These are phyloP conservation scores for Cicer judaicum DNA, from an alignment of 306 rosid species.

Conservation along the genomic window DNA sequence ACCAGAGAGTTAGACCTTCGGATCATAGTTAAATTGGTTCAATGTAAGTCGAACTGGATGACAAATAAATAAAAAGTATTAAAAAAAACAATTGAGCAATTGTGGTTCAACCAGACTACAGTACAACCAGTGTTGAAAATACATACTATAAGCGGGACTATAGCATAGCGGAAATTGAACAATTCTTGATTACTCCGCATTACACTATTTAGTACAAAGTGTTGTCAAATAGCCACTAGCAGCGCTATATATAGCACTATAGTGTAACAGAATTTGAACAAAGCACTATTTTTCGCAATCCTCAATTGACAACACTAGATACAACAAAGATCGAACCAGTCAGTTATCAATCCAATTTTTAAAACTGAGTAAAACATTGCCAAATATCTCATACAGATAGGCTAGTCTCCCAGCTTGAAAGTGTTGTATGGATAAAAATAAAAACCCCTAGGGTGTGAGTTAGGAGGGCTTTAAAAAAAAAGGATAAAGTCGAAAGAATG, in stretches of 20 bases:
- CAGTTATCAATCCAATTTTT: neutral
- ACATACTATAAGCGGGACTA: no score
- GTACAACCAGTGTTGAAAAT: neutral
- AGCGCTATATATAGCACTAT: no score
- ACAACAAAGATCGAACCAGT: neutral
- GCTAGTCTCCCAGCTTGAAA: neutral
- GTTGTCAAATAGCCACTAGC: no score
- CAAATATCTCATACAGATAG: neutral
- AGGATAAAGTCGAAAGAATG: neutral
- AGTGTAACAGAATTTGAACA: no score
- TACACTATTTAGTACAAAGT: no score
- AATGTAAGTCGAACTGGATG: neutral
- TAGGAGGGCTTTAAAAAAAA: neutral
- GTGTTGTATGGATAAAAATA: neutral
- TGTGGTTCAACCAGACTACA: no score
- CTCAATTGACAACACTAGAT: no score
- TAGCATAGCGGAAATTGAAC: no score
- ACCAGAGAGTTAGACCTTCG: neutral
- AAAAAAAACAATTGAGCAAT: neutral
- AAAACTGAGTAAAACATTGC: neutral
- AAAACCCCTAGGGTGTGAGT: neutral
- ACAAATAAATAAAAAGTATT: neutral
- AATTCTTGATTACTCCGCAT: no score
- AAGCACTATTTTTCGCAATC: no score
- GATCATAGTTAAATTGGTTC: neutral